Base-by-base conservation (phyloP, 192 early-diverging fungal species). In the Backusella mclennaniae region DNA sequence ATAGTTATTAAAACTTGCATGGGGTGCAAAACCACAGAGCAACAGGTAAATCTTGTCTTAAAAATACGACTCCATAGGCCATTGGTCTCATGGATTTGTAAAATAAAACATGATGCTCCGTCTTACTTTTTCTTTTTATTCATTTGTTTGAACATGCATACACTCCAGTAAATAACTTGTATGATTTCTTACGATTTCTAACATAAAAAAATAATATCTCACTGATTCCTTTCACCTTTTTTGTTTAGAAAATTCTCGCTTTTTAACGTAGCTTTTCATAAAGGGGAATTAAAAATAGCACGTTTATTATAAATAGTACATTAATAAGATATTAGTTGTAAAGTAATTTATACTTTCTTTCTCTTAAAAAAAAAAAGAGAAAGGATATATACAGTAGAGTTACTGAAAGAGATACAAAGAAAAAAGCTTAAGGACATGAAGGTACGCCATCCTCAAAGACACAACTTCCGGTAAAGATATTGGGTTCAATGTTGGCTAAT, bases 401-500 rank as follows among this genome's bases (percentile, higher is more conserved):
- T 63, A 63, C 9, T 29, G 11, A 29, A 29, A 26, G 8, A 21
- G n/a, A 29, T 1, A 63, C 26, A 63, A 29, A 63, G 1, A 29
- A 29, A 26, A 11, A 3, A 26, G 0, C 23, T 69, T 69, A 69
- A 23, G 67, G 67, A 12, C 67, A 69, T 4, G 19, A n/a, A 23
- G 35, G 9, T 36, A 23, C 67, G 26, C 33, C 35, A 36, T 36
- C 67, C 6, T 69, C 67, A 38, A 38, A 69, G 67, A 79, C 69
- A 53, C 71, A 81, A 69, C 80, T 78, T 49, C 35, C 71, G 5
- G 39, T 67, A 53, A 73, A 52, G 33, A 71, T 21, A n/a, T 80
- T 74, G 33, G 35, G 74, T 4, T 69, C 19, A 12, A 86, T 79
- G 33, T 76, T 79, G 21, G 68, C 80, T 15, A 87, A 80, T 11